Conservation (phyloP, 306 rosid species). For the Acacia crassicarpa region DNA sequence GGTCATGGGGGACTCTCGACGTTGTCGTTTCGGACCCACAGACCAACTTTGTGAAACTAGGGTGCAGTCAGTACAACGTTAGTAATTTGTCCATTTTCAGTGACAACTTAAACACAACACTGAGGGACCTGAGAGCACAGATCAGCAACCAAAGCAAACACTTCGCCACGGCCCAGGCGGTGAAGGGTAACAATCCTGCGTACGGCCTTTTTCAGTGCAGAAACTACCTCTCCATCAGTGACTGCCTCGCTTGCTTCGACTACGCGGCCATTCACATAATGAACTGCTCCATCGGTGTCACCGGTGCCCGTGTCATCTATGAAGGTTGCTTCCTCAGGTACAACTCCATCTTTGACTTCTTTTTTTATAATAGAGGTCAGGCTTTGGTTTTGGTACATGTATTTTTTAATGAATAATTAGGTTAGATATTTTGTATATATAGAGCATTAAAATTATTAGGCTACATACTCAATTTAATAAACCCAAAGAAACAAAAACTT, state of each 20-base stretch:
- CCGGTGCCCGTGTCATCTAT: background rate
- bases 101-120: background rate
- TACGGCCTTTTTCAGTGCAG: background rate
- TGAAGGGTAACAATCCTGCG: background rate
- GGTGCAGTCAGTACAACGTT: background rate
- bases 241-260: background rate
- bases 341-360: background rate
- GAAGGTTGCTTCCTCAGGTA: constrained; percentile 2
- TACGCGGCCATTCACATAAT: background rate
- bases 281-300: background rate
- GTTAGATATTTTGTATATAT: background rate
- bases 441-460: background rate
- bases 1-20: background rate
- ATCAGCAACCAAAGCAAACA: background rate
- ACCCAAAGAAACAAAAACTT: background rate
- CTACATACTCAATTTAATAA: background rate
- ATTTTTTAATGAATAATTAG: background rate
- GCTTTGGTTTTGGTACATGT: background rate
- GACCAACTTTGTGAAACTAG: background rate
- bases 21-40: background rate
- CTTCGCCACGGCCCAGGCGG: background rate
- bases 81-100: background rate
- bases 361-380: background rate
- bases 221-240: background rate
- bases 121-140: background rate